Conservation (phyloP, 805 yeast species). For the Kodamaea lidongshanica region DNA sequence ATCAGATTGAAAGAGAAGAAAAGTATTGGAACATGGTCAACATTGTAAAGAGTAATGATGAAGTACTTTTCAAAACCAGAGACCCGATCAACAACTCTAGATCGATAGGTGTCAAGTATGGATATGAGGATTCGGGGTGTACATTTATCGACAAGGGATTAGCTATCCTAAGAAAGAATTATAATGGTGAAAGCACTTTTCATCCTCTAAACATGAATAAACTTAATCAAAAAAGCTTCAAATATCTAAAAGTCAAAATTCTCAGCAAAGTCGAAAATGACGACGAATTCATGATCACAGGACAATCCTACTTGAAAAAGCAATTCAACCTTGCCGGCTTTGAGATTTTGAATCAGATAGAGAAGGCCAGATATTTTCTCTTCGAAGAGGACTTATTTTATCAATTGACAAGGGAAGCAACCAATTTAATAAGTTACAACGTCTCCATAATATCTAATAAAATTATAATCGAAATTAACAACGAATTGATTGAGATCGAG, state of each 20-base stretch:
- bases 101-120: slow-evolving; percentile 77
- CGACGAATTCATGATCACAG: slow-evolving; percentile 49
- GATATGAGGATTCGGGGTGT: slow-evolving; percentile 89
- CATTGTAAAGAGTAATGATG: slow-evolving; percentile 42
- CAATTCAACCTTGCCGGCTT: slow-evolving; percentile 12
- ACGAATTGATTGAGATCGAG: slow-evolving; percentile 67
- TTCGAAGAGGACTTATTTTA: slow-evolving; percentile 88
- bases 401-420: slow-evolving; percentile 72
- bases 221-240: slow-evolving; percentile 32
- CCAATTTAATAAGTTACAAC: slow-evolving; percentile 58
- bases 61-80: slow-evolving; percentile 61
- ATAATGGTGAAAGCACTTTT: slow-evolving; percentile 30
- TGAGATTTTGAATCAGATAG: slow-evolving; percentile 47
- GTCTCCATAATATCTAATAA: slow-evolving; percentile 61
- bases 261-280: slow-evolving; percentile 42
- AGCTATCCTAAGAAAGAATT: slow-evolving; percentile 57
- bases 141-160: slow-evolving; percentile 66
- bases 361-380: slow-evolving; percentile 61
- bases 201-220: slow-evolving; percentile 30
- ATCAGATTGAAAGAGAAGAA: slow-evolving; percentile 55
- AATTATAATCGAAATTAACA: slow-evolving; percentile 57
- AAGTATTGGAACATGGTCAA: slow-evolving; percentile 59
- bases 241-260: slow-evolving; percentile 54
- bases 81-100: slow-evolving; percentile 43
- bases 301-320: slow-evolving; percentile 43